Percentiles rank a stretch among this genome's conserved stretches.
phyloP scores from a whole-genome alignment of 148 eudicot genomes.

The Linanthus parryae region DNA sequence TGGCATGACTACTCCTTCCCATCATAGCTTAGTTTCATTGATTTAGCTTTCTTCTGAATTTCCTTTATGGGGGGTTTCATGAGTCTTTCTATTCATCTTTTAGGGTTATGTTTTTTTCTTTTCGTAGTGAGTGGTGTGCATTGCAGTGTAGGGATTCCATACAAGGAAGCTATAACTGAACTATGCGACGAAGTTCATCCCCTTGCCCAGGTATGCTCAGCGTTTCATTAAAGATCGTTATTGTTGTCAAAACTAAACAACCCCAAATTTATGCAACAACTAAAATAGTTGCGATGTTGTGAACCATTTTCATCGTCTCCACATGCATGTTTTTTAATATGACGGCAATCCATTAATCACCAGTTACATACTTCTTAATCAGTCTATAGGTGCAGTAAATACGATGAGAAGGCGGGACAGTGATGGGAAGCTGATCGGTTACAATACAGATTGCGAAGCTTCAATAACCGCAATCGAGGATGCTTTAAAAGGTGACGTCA shows the following conservation, averaged over 20 bases:
- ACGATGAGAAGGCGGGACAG: constrained; percentile 33
- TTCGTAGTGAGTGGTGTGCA: background rate
- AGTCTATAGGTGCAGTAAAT: constrained; percentile 52
- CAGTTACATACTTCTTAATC: constrained; percentile 15
- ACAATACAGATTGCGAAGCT: constrained; percentile 53
- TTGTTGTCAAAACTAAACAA: too few relatives aligned
- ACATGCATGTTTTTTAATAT: background rate
- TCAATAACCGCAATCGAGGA: constrained; percentile 48
- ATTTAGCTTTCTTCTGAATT: too few relatives aligned
- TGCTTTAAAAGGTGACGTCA: constrained; percentile 28
- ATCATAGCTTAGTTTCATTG: too few relatives aligned
- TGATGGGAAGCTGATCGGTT: constrained; percentile 45
- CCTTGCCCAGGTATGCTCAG: constrained; percentile 39
- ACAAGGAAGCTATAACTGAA: constrained; percentile 44
- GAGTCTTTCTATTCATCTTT: too few relatives aligned
- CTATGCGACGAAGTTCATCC: constrained; percentile 50
- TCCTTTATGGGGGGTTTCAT: too few relatives aligned
- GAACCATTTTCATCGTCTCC: background rate
- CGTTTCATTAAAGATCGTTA: background rate
- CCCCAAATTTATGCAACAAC: background rate
- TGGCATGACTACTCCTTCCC: too few relatives aligned
- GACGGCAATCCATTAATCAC: constrained; percentile 10
- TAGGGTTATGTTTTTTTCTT: too few relatives aligned
- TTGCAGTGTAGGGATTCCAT: constrained; percentile 45
- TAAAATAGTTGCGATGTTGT: background rate